Evolutionary conservation across 2,329 filamentous ascomycete species (phyloP), one percentile per base, ranked within the genome.

Genomic region (Cladosporium sp.): DNA sequence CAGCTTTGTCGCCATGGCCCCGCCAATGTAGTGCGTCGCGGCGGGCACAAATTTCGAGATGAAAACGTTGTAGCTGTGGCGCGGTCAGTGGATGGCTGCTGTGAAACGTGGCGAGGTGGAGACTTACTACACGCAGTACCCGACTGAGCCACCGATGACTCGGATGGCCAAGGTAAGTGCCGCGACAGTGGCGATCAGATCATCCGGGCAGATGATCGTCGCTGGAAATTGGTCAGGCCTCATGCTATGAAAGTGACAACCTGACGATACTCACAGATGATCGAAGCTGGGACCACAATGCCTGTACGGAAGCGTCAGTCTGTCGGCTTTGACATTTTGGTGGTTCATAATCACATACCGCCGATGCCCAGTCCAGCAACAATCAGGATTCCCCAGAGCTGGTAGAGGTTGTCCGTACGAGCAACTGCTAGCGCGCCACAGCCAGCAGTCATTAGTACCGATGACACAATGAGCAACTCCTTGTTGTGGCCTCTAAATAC

Each of bases 131-230:
- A 73, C 62, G 40, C 55, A 59, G 50, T 66, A 68, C 19, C 65
- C 84, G 54, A 87, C 78, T 10, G 79, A 77, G 31, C 84, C 84
- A 43, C 85, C 84, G 34, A 87, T 76, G 51, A 85, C 82, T 35
- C 85, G 82, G 58, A 87, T 80, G n/a, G 82, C 78, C 35, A 87
- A 77, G 0, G 84, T 86, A 18, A 88, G 72, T 5, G 85, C 83
- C 1, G 83, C 79, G 43, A 86, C 76, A 2, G 84, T 87, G 7
- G 82, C 84, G 57, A 88, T 87, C 5, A 87, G 74, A 51, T 87
- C 83, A 62, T 84, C 81, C 0, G 84, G 83, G 56, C 82, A 86
- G 58, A 86, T 82, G 59, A 87, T 86, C 9, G 82, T 83, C 6
- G 81, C 60, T 60, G 22, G 10, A 11, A 35, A n/a, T n/a, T 40